Evolutionary conservation across 2,329 filamentous ascomycete genomes (phyloP), one percentile per base, ranked within the genome.

Genomic region (Beauveria sp.): DNA sequence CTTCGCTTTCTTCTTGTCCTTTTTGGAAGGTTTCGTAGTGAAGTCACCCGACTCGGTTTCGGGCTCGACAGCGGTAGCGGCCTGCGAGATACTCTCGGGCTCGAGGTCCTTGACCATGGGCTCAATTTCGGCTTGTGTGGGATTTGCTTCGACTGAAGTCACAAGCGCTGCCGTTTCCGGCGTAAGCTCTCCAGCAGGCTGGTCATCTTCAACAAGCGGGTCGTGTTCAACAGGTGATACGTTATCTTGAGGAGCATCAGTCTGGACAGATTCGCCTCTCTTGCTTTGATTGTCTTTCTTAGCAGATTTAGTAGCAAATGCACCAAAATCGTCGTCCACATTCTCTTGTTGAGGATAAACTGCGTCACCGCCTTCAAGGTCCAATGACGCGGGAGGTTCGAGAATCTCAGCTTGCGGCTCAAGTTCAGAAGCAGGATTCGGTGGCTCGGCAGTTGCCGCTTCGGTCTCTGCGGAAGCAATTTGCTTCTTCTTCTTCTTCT

Each of bases 41-140:
- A 68, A 69, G 65, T 68, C 67, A 70, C 66, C 68, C 66, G 65
- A 66, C 61, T 70, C 68, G 65, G 71, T 68, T 67, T 70, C 66
- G 65, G 69, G 67, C 67, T 64, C 55, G 28, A 31, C 16, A 14
- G 55, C 65, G 63, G 65, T 64, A 61, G 67, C 66, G 63, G 64
- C 63, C 62, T 68, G 66, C 64, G 66, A 18, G n/a, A 28, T 12
- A n/a, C 14, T 52, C 22, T 63, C 55, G 60, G 55, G 61, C 59
- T 65, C 61, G 50, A 67, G 53, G 63, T 68, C 66, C 62, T 65
- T 63, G 51, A 63, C 60, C 48, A 60, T 14, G 8, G 26, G 8
- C 20, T 57, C 61, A 49, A 65, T 61, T 53, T 67, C 67, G 49
- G 63, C 57, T 57, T 49, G 34, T 14, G 38, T 58, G 26, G 60